These are phyloP conservation scores for Pterocarpus santalinus DNA, from an alignment of 306 rosid species.

Conservation along the genomic window DNA sequence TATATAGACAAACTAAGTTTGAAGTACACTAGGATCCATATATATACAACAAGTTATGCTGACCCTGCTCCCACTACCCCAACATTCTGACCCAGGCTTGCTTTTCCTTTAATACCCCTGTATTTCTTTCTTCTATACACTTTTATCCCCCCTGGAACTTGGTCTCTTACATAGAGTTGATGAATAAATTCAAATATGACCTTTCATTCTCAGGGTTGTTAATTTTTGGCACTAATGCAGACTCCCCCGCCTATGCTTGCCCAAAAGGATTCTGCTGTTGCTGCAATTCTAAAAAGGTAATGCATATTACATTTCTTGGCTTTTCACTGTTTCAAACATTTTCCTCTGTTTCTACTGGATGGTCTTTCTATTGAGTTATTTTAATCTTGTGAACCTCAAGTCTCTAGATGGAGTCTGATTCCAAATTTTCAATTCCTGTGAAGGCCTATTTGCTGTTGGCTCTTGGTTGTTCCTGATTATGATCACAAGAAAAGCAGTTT, in stretches of 20 bases:
- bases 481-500: slow-evolving; percentile 39
- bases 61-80: too few species aligned
- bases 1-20: too few species aligned
- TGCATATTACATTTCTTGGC: slow-evolving; percentile 16
- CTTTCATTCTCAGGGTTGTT: slow-evolving; percentile 32
- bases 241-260: slow-evolving; percentile 79
- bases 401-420: slow-evolving; percentile 17
- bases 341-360: slow-evolving; percentile 28
- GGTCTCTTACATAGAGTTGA: neutral
- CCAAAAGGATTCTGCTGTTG: slow-evolving; percentile 67
- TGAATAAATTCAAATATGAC: slow-evolving; percentile 26
- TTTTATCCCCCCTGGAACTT: too few species aligned
- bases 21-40: too few species aligned
- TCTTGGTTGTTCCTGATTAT: slow-evolving; percentile 41
- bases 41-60: too few species aligned
- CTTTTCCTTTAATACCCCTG: too few species aligned
- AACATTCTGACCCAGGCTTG: too few species aligned
- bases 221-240: slow-evolving; percentile 58
- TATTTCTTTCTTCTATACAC: too few species aligned
- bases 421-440: slow-evolving; percentile 27
- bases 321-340: slow-evolving; percentile 20
- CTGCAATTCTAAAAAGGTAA: slow-evolving; percentile 80
- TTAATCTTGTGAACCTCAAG: slow-evolving; percentile 24
- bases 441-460: slow-evolving; percentile 37
- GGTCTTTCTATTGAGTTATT: slow-evolving; percentile 9